Evolutionary conservation across 2,329 filamentous ascomycete genomes (phyloP).

Genomic region (Fusarium algeriense): DNA sequence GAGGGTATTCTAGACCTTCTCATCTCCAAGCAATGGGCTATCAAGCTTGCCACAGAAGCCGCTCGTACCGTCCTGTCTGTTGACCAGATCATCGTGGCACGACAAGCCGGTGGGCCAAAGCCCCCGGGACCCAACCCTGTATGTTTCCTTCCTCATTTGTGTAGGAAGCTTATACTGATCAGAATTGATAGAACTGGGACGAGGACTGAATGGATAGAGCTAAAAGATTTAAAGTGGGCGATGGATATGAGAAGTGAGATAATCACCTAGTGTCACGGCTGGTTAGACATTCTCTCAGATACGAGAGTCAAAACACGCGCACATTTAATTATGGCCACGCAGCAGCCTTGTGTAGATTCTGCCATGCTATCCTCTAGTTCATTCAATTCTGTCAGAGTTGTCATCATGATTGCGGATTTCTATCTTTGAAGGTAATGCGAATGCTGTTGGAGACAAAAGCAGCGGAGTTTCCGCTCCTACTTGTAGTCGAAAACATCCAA

Average conservation of each 20-base stretch:
- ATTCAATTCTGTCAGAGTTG: slow-evolving; percentile 5
- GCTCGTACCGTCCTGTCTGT: slow-evolving; percentile 94
- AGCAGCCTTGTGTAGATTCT: slow-evolving; percentile 9
- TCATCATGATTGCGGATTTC: slow-evolving; percentile 12
- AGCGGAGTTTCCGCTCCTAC: too few species aligned
- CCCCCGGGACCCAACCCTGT: slow-evolving; percentile 91
- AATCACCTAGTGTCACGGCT: slow-evolving; percentile 36
- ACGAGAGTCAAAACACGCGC: slow-evolving; percentile 29
- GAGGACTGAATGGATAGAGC: slow-evolving; percentile 65
- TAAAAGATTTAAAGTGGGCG: slow-evolving; percentile 38
- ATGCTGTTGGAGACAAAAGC: background rate
- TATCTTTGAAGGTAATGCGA: background rate
- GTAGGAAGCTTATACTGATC: slow-evolving; percentile 47
- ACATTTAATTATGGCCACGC: slow-evolving; percentile 25
- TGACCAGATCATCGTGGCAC: slow-evolving; percentile 98
- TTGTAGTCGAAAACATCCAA: background rate
- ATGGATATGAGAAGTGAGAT: slow-evolving; percentile 34
- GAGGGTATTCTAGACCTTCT: slow-evolving; percentile 93
- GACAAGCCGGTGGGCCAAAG: slow-evolving; percentile 97
- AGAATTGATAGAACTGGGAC: slow-evolving; percentile 67
- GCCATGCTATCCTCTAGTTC: slow-evolving; percentile 14
- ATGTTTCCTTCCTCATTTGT: slow-evolving; percentile 45
- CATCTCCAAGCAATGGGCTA: slow-evolving; percentile 94
- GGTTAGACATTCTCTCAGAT: slow-evolving; percentile 43
- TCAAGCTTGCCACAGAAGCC: slow-evolving; percentile 95